Evolutionary conservation across 2,329 filamentous ascomycete genomes (phyloP), one percentile per base, ranked within the genome.

Genomic region (Clarireedia paspali): DNA sequence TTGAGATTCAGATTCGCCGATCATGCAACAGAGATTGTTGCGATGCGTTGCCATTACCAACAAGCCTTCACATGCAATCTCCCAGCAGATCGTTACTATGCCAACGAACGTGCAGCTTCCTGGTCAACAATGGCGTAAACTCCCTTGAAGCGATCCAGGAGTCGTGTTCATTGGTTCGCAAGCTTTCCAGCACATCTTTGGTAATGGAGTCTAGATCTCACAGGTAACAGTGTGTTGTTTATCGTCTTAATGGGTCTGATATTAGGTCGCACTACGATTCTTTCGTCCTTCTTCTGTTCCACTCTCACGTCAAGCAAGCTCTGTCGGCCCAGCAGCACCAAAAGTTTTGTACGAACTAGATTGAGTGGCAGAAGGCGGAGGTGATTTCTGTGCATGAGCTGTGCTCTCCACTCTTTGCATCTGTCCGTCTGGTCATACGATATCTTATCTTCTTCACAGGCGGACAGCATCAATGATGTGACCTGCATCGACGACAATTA

Each of bases 381-480:
- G 53, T 40, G 27, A 50, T 34, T 44, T 55, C 39, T 34, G 53
- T 55, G 50, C 40, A 59, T 17, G 57, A 61, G 60, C 57, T 57
- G 54, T 50, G 59, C 57, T 63, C 60, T 56, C 54, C 50, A 47
- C 57, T 63, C 60, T 56, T 52, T 47, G 44, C 44, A 47, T 14
- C 45, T 27, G 30, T 40, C 12, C n/a, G 47, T 3, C 27, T 30
- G 20, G 20, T 20, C 20, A 39, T 45, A 40, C 2, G 30, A n/a
- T 9, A 47, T 56, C 15, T 24, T 34, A 20, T 23, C n/a, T 14
- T 44, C 36, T 47, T 40, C 15, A 56, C 23, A 14, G 52, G 50
- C 55, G 27, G 44, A 27, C 53, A 50, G 50, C 45, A 24, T 47
- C 47, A 46, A 59, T 55, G 39, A 66, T 62, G 62, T 60, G 56